Base-by-base conservation (phyloP, 2,329 filamentous ascomycete species). In the Colletotrichum euphorbiae region DNA sequence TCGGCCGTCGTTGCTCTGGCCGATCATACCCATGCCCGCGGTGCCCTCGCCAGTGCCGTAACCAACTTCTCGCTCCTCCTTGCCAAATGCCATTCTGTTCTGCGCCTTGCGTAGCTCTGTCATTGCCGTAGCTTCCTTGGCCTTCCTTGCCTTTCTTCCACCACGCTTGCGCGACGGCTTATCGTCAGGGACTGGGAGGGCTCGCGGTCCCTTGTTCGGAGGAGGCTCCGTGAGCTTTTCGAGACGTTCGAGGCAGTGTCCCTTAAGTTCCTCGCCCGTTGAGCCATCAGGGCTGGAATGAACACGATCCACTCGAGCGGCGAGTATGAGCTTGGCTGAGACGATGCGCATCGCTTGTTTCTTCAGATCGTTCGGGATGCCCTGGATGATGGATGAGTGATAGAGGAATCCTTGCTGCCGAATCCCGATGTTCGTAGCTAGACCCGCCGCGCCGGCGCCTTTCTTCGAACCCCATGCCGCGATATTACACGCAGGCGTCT, bases 101-200 rank as follows among this genome's bases (percentile, higher is more conserved):
- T 98, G 96, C 4, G 94, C 94, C 79, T 98, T 98, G 72, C 94
- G 90, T 33, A 99, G 84, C 62, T 99, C 96, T 0, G 96, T 99
- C 93, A 98, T 97, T 69, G 96, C 95, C 6, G 93, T 93, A 4
- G 95, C 94, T 79, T 97, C 96, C 85, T 99, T 99, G 69, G 95
- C 95, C 79, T 97, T 97, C 65, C 96, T 86, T 12, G 94, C 96
- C 72, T 94, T 87, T 62, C 95, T 86, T 58, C 96, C 96, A 78
- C 96, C 96, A 71, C 96, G 92, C 79, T 99, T 99, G 38, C 94
- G 87, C 0, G 93, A 90, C 1, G 94, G 96, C 78, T 98, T 99
- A 80, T 99, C 96, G 76, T 98, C 96, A 0, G 96, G 96, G 0
- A 93, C 93, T 1, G 95, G 95, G 0, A 98, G 87, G 1, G 96